Evolutionary conservation across 495 filamentous ascomycete genomes (phyloP), one percentile per base, ranked within the genome.

Genomic region (Astrothelium macrocarpum): DNA sequence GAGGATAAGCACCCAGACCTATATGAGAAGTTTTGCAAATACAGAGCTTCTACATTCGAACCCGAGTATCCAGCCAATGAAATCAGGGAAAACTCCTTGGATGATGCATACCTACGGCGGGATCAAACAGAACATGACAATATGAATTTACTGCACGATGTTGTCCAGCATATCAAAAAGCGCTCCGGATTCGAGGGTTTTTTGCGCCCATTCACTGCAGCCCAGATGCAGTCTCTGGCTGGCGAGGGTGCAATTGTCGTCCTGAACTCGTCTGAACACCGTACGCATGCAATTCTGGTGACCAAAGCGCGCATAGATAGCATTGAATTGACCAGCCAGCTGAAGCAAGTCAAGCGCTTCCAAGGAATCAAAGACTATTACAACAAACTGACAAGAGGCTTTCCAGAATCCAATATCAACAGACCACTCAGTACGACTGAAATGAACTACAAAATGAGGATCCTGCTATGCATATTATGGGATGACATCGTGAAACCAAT

Each of bases 151-250:
- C 36, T 42, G 36, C 36, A 60, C 10, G 59, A 28, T 16, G 29
- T 60, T 0, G 28, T 60, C 26, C n/a, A 32, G 18, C n/a, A 60
- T 23, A 60, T 60, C 28, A 28, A n/a, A 26, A 32, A n/a, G 28
- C 34, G 28, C 26, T 34, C 59, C 18, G 59, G 59, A 34, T 60
- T 60, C n/a, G 23, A 60, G 29, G n/a, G n/a, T 60, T 60, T 60
- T 34, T n/a, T 60, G 2, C 59, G 34, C 18, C 59, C 59, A n/a
- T n/a, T 32, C 18, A n/a, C n/a, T 1, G 28, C 28, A 16, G 18
- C 28, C 4, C 26, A 32, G 59, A 26, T 60, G 20, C 10, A 32
- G 59, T 11, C 4, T n/a, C 59, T 60, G 4, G 59, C 59, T 16
- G 29, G 28, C 18, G 18, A n/a, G 18, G 29, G 16, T 10, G 18